Conservation (phyloP, 2,329 filamentous ascomycete species). For the Calonectria crousiana region DNA sequence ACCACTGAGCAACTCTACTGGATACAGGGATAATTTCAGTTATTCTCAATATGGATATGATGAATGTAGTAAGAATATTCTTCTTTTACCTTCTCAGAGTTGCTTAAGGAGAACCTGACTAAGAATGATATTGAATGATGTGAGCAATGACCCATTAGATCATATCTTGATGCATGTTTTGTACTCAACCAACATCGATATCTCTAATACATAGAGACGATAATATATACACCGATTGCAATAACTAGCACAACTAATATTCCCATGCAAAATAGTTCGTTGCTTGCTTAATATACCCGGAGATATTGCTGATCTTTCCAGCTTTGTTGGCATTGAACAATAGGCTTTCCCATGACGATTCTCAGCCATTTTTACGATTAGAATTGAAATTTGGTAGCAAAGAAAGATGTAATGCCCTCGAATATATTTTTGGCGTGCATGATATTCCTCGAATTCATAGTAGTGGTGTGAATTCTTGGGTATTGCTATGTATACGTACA, state of each 20-base stretch:
- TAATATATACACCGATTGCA: accelerated
- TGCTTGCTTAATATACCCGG: background rate
- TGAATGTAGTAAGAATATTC: background rate
- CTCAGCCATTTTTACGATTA: background rate
- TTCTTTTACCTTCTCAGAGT: background rate
- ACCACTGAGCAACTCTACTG: background rate
- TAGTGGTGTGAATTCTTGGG: background rate
- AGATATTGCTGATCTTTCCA: background rate
- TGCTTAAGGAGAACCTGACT: background rate
- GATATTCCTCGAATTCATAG: background rate
- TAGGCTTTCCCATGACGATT: background rate
- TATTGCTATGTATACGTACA: background rate
- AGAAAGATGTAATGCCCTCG: background rate
- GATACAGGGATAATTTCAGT: background rate
- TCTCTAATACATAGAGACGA: background rate
- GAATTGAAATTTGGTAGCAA: no score
- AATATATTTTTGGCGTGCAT: background rate
- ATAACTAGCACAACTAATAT: background rate
- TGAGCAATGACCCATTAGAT: background rate
- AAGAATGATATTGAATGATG: background rate
- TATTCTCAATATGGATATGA: background rate
- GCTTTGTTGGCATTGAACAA: background rate
- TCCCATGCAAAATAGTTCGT: background rate
- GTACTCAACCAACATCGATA: background rate
- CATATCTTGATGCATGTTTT: background rate